Evolutionary conservation across 2,329 filamentous ascomycete genomes (phyloP).

Genomic region (Pseudogymnoascus sp.): DNA sequence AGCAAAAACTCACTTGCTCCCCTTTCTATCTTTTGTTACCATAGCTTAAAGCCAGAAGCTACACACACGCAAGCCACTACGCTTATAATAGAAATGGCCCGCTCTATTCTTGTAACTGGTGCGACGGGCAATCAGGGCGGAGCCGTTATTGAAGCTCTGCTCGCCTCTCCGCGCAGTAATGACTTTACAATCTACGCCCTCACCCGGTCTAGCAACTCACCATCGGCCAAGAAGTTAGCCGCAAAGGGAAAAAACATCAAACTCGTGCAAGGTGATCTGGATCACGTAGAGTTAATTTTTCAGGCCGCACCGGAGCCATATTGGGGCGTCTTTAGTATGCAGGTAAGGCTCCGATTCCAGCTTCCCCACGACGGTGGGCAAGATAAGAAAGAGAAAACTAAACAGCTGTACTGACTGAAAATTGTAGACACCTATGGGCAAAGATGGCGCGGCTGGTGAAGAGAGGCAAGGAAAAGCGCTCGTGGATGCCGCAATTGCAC

Average conservation of each 20-base stretch:
- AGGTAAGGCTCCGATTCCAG: constrained; percentile 20
- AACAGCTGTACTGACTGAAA: no score
- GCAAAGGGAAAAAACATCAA: constrained; percentile 39
- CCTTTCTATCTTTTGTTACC: no score
- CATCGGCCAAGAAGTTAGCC: constrained; percentile 40
- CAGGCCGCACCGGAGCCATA: constrained; percentile 31
- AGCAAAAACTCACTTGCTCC: no score
- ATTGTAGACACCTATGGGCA: not conserved
- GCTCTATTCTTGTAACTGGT: constrained; percentile 33
- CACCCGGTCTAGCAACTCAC: constrained; percentile 46
- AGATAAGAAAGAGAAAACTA: no score
- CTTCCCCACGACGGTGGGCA: not conserved
- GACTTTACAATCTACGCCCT: constrained; percentile 48
- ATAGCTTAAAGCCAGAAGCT: no score
- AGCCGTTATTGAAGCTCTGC: constrained; percentile 36
- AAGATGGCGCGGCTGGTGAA: constrained; percentile 25
- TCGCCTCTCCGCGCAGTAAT: constrained; percentile 20
- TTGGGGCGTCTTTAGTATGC: constrained; percentile 56
- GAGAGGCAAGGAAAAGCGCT: constrained; percentile 44
- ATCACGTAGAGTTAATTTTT: constrained; percentile 45
- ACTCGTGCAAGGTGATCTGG: constrained; percentile 49
- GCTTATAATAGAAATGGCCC: not conserved
- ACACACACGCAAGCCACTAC: no score
- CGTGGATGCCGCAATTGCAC: constrained; percentile 43
- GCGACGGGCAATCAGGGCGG: constrained; percentile 44